Evolutionary conservation across 345 rosid species (phyloP), one percentile per base, ranked within the genome.

Genomic region (Angophora floribunda): DNA sequence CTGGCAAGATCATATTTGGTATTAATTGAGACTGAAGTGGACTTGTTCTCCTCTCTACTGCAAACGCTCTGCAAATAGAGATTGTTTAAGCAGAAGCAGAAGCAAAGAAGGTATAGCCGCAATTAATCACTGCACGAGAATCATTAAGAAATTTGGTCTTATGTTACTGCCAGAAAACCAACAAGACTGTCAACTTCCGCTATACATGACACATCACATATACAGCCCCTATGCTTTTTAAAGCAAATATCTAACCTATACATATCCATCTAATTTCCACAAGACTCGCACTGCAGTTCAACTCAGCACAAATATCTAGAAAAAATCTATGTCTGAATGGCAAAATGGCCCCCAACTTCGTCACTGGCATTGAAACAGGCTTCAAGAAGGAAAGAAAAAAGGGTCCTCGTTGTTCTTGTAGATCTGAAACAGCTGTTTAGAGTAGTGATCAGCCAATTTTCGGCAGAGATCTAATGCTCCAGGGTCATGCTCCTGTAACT

Each of bases 381-480:
- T 36, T 75, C 89, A 65, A 52, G 10, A 36, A 52, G 91, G 93
- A 87, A 67, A 88, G 86, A 96, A 95, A 80, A 91, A 93, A 41
- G 93, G 95, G 91, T 93, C 97, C 90, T 96, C 95, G 88, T 93
- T 91, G 89, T 91, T 94, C 88, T 92, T 89, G 87, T 93, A 97
- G 85, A 96, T 97, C 90, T 91, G 59, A 41, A 97, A 97, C 90
- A 97, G 87, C 86, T 97, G 98, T 90, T 93, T 95, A 1, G 97
- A 94, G 89, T 97, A 95, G 44, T 32, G 92, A 28, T 53, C 47
- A 47, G 97, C 98, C 49, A 97, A 86, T 1, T 52, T 87, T 89
- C 92, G 90, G 93, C 98, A 96, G 51, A 63, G 52, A 88, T 94
- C 96, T 75, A 93, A 91, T 1, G 87, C 96, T 17, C 86, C 79